Evolutionary conservation across 176 grass and related monocot species (phyloP).

Genomic region (Oryza rufipogon): DNA sequence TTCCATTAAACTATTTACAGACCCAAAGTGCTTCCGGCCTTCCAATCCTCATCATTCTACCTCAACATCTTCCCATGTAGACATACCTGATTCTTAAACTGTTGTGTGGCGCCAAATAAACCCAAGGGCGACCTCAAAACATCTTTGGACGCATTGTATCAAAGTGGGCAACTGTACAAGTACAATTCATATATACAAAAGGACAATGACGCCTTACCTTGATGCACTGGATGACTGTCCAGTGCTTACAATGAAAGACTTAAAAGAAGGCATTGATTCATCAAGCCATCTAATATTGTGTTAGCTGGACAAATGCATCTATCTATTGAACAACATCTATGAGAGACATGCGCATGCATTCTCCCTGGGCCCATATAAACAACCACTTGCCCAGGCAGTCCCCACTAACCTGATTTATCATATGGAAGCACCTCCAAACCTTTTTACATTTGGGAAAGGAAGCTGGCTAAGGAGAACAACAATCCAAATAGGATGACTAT

Average conservation of each 20-base stretch:
- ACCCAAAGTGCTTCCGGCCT: not conserved
- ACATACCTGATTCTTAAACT: not conserved
- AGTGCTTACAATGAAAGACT: slow-evolving; percentile 36
- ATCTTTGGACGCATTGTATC: slow-evolving; percentile 10
- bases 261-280: slow-evolving; percentile 2
- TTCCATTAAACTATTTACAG: not conserved
- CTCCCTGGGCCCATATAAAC: slow-evolving; percentile 63
- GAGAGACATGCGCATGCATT: slow-evolving; percentile 45
- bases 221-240: slow-evolving; percentile 35
- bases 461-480: slow-evolving; percentile 37
- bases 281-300: slow-evolving; percentile 45
- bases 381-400: slow-evolving; percentile 54
- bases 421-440: slow-evolving; percentile 57
- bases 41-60: not conserved
- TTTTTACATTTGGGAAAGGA: slow-evolving; percentile 70
- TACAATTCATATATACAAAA: slow-evolving; percentile 48
- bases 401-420: slow-evolving; percentile 76
- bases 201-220: slow-evolving; percentile 17
- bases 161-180: slow-evolving; percentile 30
- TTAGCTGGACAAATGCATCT: slow-evolving; percentile 46
- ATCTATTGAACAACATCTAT: slow-evolving; percentile 48
- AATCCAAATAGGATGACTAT: slow-evolving; percentile 72
- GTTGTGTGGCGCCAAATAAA: slow-evolving; percentile 13
- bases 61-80: too few relatives aligned
- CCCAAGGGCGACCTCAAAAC: slow-evolving; percentile 1